Percentiles rank a stretch among this genome's conserved stretches.
phyloP scores from a whole-genome alignment of 129 eudicot species.

The Calendula officinalis region DNA sequence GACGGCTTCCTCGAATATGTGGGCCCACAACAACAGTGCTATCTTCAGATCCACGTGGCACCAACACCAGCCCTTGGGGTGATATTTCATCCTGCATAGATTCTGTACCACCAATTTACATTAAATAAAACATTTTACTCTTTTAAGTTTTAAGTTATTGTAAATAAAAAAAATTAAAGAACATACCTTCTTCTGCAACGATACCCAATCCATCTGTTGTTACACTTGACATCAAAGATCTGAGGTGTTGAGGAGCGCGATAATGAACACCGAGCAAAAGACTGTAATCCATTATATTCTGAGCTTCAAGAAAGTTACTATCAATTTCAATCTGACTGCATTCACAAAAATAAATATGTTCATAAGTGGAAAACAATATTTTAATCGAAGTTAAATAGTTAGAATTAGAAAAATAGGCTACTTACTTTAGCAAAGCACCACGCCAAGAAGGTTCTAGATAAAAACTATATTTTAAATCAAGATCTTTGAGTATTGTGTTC shows the following conservation, averaged over 20 bases:
- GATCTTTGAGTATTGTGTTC: constrained; percentile 92
- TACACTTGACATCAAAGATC: constrained; percentile 59
- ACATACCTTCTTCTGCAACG: constrained; percentile 89
- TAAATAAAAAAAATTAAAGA: not conserved
- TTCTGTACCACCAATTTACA: constrained; percentile 40
- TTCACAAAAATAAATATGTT: constrained; percentile 7
- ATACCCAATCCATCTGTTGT: constrained; percentile 69
- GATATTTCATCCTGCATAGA: constrained; percentile 78
- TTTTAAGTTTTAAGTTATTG: constrained; percentile 6
- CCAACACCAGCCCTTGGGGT: constrained; percentile 93
- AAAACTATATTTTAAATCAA: constrained; percentile 85
- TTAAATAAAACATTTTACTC: not conserved
- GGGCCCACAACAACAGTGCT: constrained; percentile 78
- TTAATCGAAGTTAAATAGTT: not conserved
- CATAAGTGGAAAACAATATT: constrained; percentile 16
- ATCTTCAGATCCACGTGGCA: constrained; percentile 77
- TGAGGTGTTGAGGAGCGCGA: constrained; percentile 90
- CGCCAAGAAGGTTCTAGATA: constrained; percentile 94
- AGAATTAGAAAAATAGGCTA: constrained; percentile 5
- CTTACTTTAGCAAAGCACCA: constrained; percentile 71
- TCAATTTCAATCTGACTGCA: constrained; percentile 92
- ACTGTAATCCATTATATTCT: constrained; percentile 96
- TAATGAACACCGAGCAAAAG: constrained; percentile 93
- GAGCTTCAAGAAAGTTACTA: constrained; percentile 82
- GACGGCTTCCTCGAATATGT: constrained; percentile 85